Percentiles rank a stretch among this genome's conserved stretches.
phyloP scores from a whole-genome alignment of 495 filamentous ascomycete species.

The Xylaria flabelliformis region DNA sequence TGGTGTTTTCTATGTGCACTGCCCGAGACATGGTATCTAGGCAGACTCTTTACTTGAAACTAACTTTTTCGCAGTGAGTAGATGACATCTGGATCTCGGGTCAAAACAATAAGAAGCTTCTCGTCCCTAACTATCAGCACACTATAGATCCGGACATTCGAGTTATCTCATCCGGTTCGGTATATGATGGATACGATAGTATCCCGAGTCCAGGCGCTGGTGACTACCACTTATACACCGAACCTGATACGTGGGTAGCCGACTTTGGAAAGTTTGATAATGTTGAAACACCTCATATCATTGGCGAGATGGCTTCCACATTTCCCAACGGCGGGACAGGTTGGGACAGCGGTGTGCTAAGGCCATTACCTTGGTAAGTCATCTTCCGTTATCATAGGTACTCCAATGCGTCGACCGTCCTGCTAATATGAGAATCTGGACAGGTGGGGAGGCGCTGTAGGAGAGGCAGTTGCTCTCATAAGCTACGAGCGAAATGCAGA shows the following conservation, averaged over 20 bases:
- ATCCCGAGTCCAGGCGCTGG: slow-evolving; percentile 51
- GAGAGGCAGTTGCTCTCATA: slow-evolving; percentile 71
- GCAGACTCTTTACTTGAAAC: neutral
- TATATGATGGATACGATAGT: slow-evolving; percentile 47
- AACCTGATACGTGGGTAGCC: slow-evolving; percentile 42
- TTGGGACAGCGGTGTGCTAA: slow-evolving; percentile 48
- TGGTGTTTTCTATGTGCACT: neutral
- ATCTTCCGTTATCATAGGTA: neutral
- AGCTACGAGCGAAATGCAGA: slow-evolving; percentile 72
- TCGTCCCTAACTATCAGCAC: neutral
- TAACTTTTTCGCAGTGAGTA: slow-evolving; percentile 14
- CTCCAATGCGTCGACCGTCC: slow-evolving; percentile 36
- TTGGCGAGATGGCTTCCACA: slow-evolving; percentile 65
- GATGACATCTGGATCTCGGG: too few species aligned
- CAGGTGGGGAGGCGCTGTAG: slow-evolving; percentile 64
- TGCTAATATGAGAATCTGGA: slow-evolving; percentile 39
- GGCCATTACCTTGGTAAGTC: slow-evolving; percentile 44
- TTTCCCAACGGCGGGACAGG: slow-evolving; percentile 55
- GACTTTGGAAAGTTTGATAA: slow-evolving; percentile 59
- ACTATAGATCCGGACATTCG: slow-evolving; percentile 62
- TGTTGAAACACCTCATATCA: slow-evolving; percentile 45
- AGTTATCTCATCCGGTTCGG: slow-evolving; percentile 59
- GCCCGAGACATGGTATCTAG: neutral
- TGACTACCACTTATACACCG: slow-evolving; percentile 50
- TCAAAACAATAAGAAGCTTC: too few species aligned